Percentiles rank a stretch among this genome's conserved stretches.
These are phyloP conservation scores for Sclerotinia spermophila DNA, from an alignment of 2,329 filamentous ascomycete genomes.

Conservation along the genomic window DNA sequence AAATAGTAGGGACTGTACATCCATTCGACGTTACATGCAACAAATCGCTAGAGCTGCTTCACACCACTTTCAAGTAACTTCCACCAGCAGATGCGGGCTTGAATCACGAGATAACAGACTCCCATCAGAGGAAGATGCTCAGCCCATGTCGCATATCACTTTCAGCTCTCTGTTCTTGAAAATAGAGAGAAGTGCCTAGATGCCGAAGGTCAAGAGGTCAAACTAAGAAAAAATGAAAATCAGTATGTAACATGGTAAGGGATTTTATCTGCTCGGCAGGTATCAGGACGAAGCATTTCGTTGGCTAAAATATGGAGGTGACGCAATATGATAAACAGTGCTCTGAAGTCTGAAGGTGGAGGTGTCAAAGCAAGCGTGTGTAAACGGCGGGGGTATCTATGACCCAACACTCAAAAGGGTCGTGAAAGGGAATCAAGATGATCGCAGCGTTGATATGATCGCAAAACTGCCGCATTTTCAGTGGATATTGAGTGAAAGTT, in stretches of 20 bases:
- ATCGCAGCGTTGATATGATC: not conserved
- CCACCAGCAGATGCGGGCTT: not conserved
- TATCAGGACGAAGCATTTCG: not conserved
- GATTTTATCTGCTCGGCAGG: not conserved
- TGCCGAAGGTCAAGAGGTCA: too few species aligned
- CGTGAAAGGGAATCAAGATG: not conserved
- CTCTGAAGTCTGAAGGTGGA: not conserved
- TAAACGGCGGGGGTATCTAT: not conserved
- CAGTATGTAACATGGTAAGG: too few species aligned
- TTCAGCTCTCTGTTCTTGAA: not conserved
- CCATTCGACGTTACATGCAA: not conserved
- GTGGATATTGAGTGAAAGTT: too few species aligned
- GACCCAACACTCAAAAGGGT: not conserved
- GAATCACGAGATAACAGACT: not conserved
- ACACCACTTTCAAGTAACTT: not conserved
- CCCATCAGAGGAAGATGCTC: not conserved
- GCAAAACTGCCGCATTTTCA: not conserved
- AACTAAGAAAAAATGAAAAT: too few species aligned
- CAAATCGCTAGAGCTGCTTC: not conserved
- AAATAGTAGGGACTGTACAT: too few species aligned
- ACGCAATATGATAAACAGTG: too few species aligned
- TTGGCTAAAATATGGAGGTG: not conserved
- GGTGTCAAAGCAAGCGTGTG: not conserved
- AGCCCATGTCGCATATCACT: not conserved
- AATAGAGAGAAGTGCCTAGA: not conserved